phyloP scores from a whole-genome alignment of 352 stramenopile species.

The Globisporangium spinosum region DNA sequence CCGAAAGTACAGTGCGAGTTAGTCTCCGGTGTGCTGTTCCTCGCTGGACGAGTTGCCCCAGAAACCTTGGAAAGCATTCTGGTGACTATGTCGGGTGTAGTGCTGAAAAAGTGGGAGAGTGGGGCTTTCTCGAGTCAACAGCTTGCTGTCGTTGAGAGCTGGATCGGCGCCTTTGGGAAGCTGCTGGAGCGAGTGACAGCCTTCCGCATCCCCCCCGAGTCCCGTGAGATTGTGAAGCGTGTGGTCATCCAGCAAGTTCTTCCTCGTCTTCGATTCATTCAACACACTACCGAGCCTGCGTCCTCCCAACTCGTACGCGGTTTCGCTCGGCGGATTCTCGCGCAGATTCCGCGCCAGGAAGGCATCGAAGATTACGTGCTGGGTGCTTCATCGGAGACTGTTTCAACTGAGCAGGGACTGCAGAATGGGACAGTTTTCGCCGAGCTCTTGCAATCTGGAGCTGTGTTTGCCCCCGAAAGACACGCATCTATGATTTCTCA shows the following conservation, averaged over 20 bases:
- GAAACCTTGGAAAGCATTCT: constrained; percentile 6
- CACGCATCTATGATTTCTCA: constrained; percentile 14
- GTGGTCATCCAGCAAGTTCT: constrained; percentile 11
- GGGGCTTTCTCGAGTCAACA: not conserved
- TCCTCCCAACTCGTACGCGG: not conserved
- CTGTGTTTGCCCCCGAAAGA: constrained; percentile 7
- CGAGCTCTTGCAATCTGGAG: constrained; percentile 11
- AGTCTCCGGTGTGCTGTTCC: not conserved
- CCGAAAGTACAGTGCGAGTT: constrained; percentile 8
- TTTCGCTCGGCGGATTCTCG: constrained; percentile 13
- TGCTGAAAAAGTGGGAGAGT: not conserved
- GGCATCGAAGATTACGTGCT: constrained; percentile 15
- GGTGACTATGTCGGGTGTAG: not conserved
- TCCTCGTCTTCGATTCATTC: not conserved
- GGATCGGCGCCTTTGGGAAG: constrained; percentile 10
- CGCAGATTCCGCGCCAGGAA: constrained; percentile 11
- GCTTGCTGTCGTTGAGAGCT: constrained; percentile 5
- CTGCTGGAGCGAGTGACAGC: not conserved
- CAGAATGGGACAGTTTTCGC: constrained; percentile 13
- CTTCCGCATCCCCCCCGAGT: constrained; percentile 3
- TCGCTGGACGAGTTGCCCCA: constrained; percentile 7
- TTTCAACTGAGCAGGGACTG: not conserved
- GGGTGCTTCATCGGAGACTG: not conserved
- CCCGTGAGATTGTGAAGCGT: constrained; percentile 11
- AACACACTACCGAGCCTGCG: not conserved